Conservation (phyloP, 768 basidiomycete genomes). For the Symmetrospora coprosmae region DNA sequence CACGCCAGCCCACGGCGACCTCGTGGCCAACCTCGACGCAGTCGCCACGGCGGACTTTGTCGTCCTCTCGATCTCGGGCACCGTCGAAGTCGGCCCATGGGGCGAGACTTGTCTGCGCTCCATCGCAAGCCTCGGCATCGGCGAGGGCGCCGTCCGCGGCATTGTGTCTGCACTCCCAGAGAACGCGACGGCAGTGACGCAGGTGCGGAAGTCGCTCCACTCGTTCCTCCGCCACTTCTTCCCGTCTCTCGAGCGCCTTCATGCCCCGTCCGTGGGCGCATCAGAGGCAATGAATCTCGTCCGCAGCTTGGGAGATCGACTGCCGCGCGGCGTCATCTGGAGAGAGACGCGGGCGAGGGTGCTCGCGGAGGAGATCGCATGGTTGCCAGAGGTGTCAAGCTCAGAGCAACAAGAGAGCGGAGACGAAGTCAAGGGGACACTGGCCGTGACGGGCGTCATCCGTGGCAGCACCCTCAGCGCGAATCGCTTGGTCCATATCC, state of each 20-base stretch:
- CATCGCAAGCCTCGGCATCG: constrained; percentile 79
- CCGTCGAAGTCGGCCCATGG: constrained; percentile 64
- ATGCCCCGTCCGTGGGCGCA: constrained; percentile 48
- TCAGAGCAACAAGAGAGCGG: no score
- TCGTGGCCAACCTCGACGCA: constrained; percentile 21
- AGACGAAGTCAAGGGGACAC: constrained; percentile 44
- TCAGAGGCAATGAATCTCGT: constrained; percentile 60
- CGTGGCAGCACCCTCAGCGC: constrained; percentile 66
- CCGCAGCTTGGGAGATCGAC: constrained; percentile 68
- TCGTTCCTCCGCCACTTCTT: constrained; percentile 94
- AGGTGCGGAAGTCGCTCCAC: constrained; percentile 69
- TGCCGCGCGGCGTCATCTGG: constrained; percentile 65
- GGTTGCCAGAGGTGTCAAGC: not conserved
- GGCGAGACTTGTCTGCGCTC: constrained; percentile 77
- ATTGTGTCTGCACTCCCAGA: constrained; percentile 30
- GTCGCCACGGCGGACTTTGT: constrained; percentile 36
- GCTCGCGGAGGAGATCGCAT: constrained; percentile 13
- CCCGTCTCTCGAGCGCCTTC: constrained; percentile 61
- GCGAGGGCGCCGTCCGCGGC: constrained; percentile 53
- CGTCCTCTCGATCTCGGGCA: constrained; percentile 67
- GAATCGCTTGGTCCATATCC: constrained; percentile 72
- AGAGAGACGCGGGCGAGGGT: constrained; percentile 49
- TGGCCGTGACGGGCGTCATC: constrained; percentile 69
- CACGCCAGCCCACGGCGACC: constrained; percentile 43
- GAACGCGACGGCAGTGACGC: constrained; percentile 34